phyloP scores from a whole-genome alignment of 164 flowering plant genomes.

The Malania oleifera region DNA sequence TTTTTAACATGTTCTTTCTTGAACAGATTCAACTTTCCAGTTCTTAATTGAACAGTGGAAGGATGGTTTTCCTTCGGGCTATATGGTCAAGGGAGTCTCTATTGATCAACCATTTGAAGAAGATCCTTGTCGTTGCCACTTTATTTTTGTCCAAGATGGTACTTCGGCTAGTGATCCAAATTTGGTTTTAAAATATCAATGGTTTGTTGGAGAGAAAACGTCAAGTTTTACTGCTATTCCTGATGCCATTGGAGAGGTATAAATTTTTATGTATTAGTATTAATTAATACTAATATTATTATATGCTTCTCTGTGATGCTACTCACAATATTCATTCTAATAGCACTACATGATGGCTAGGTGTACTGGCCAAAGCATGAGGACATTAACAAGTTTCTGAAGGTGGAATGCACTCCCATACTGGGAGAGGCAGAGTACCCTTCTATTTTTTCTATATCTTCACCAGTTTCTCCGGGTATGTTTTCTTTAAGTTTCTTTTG shows the following conservation, averaged over 20 bases:
- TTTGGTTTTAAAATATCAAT: slow-evolving; percentile 68
- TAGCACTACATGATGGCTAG: slow-evolving; percentile 32
- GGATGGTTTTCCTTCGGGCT: slow-evolving; percentile 77
- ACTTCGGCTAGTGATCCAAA: slow-evolving; percentile 36
- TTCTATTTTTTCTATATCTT: slow-evolving; percentile 78
- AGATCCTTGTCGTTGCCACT: slow-evolving; percentile 86
- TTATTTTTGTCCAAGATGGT: slow-evolving; percentile 56
- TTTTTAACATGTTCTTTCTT: slow-evolving; percentile 3
- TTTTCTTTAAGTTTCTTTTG: slow-evolving; percentile 3
- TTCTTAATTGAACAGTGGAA: slow-evolving; percentile 83
- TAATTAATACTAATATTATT: no score
- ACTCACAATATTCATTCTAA: slow-evolving; percentile 1
- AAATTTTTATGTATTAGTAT: not conserved
- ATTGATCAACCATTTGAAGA: slow-evolving; percentile 85
- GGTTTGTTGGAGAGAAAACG: slow-evolving; percentile 78
- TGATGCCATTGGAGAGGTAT: slow-evolving; percentile 74
- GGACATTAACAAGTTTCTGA: slow-evolving; percentile 66
- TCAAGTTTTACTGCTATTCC: slow-evolving; percentile 61
- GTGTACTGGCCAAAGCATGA: slow-evolving; percentile 85
- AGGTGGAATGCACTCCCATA: slow-evolving; percentile 81
- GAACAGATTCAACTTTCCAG: slow-evolving; percentile 73
- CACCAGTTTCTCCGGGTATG: slow-evolving; percentile 78
- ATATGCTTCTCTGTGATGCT: not conserved
- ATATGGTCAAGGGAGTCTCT: slow-evolving; percentile 65
- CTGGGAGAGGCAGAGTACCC: slow-evolving; percentile 69